These are phyloP conservation scores for Xerocomus amazonicus DNA, from an alignment of 1,284 basidiomycete genomes.

Conservation along the genomic window DNA sequence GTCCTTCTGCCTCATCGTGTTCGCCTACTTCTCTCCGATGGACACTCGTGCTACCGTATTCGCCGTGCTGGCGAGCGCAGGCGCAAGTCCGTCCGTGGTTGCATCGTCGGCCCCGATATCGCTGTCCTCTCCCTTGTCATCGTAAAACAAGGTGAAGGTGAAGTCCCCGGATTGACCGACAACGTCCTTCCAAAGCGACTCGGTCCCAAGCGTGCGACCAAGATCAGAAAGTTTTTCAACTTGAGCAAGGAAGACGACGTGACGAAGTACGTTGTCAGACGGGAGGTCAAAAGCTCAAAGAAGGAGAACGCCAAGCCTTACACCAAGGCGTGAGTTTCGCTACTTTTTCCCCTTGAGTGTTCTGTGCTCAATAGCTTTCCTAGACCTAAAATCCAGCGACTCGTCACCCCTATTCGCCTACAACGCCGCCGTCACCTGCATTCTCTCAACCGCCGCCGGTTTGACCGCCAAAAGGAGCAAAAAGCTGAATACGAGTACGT, in stretches of 20 bases:
- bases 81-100: slow-evolving; percentile 98
- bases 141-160: slow-evolving; percentile 94
- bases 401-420: slow-evolving; percentile 92
- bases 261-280: slow-evolving; percentile 92
- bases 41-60: slow-evolving; percentile 96
- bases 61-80: slow-evolving; percentile 95
- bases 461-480: slow-evolving; percentile 92
- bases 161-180: slow-evolving; percentile 93
- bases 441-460: slow-evolving; percentile 85
- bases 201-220: slow-evolving; percentile 92
- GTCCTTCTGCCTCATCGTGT: slow-evolving; percentile 95
- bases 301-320: slow-evolving; percentile 94
- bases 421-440: slow-evolving; percentile 95
- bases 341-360: background rate
- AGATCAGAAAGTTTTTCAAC: slow-evolving; percentile 98
- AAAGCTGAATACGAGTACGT: slow-evolving; percentile 87
- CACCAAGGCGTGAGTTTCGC: slow-evolving; percentile 85
- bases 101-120: slow-evolving; percentile 96
- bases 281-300: slow-evolving; percentile 88
- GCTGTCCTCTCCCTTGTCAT: slow-evolving; percentile 93
- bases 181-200: slow-evolving; percentile 91
- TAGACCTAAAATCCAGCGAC: slow-evolving; percentile 85
- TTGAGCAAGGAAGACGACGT: slow-evolving; percentile 98
- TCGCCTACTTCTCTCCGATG: slow-evolving; percentile 89
- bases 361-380: slow-evolving; percentile 2